Evolutionary conservation across 352 stramenopile species (phyloP).

Genomic region (Pythium brassicae): DNA sequence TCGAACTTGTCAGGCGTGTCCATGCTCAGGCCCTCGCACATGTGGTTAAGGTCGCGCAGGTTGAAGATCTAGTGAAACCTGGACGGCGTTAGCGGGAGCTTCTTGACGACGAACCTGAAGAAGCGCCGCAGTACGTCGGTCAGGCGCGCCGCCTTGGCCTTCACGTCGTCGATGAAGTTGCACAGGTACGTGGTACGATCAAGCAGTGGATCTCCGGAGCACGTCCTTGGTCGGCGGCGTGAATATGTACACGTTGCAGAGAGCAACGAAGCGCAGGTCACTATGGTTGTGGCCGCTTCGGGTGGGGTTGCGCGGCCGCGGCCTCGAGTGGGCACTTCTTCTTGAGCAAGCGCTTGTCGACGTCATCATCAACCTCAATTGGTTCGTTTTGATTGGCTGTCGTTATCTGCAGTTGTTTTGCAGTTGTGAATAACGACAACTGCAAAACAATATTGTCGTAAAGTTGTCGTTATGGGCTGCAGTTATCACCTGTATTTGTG

Average conservation of each 20-base stretch:
- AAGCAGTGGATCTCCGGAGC: slow-evolving; percentile 91
- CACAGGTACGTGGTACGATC: slow-evolving; percentile 88
- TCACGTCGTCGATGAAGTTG: slow-evolving; percentile 87
- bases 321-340: no score
- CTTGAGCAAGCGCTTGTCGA: no score
- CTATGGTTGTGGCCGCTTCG: slow-evolving; percentile 93
- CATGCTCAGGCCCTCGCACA: slow-evolving; percentile 94
- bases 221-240: slow-evolving; percentile 89
- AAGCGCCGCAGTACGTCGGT: slow-evolving; percentile 85
- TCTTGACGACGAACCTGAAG: slow-evolving; percentile 89
- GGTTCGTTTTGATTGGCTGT: no score
- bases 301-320: no score
- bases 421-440: no score
- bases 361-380: no score
- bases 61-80: slow-evolving; percentile 98
- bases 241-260: slow-evolving; percentile 97
- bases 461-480: no score
- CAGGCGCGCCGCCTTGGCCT: slow-evolving; percentile 72
- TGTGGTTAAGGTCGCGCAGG: slow-evolving; percentile 89
- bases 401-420: no score
- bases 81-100: slow-evolving; percentile 89
- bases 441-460: no score
- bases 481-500: no score
- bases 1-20: slow-evolving; percentile 89
- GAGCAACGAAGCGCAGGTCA: slow-evolving; percentile 91